Conservation (phyloP, 2,329 filamentous ascomycete species). For the Alternaria gaisen region DNA sequence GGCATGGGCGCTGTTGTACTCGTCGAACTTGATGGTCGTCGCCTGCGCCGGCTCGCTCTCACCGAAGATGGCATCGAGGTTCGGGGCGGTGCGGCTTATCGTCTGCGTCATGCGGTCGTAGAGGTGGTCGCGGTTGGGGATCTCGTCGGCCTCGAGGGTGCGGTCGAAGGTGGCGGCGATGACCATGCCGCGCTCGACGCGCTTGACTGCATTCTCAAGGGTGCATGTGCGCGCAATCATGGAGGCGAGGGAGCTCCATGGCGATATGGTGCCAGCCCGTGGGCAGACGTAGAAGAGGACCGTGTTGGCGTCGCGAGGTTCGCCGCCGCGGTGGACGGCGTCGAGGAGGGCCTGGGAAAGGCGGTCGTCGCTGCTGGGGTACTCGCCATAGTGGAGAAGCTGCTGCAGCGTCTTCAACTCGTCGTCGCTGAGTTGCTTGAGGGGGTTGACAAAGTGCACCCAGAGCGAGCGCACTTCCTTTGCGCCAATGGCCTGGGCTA, state of each 20-base stretch:
- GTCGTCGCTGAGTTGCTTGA: slow-evolving; percentile 49
- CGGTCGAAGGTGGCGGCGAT: slow-evolving; percentile 72
- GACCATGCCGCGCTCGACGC: slow-evolving; percentile 87
- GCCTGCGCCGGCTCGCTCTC: slow-evolving; percentile 72
- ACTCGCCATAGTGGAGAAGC: slow-evolving; percentile 67
- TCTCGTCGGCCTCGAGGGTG: slow-evolving; percentile 59
- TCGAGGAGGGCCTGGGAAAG: slow-evolving; percentile 58
- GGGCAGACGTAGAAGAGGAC: slow-evolving; percentile 78
- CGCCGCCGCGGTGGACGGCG: slow-evolving; percentile 58
- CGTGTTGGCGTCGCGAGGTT: slow-evolving; percentile 60
- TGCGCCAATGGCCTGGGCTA: slow-evolving; percentile 58
- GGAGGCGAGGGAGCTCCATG: slow-evolving; percentile 97
- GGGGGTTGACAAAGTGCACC: slow-evolving; percentile 61
- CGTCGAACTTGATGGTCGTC: slow-evolving; percentile 75
- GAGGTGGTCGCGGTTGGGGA: slow-evolving; percentile 73
- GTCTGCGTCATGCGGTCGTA: slow-evolving; percentile 97
- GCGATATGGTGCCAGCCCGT: slow-evolving; percentile 82
- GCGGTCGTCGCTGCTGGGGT: slow-evolving; percentile 56
- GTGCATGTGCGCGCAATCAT: slow-evolving; percentile 93
- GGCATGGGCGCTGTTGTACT: slow-evolving; percentile 70
- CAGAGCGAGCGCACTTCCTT: slow-evolving; percentile 59
- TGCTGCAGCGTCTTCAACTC: slow-evolving; percentile 65
- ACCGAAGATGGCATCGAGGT: slow-evolving; percentile 79
- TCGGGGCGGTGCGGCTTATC: slow-evolving; percentile 72
- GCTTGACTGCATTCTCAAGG: slow-evolving; percentile 72